A percentile compares a stretch with the other conserved stretches of the same genome.
These are phyloP conservation scores for Botrytis tulipae DNA, from an alignment of 2,329 filamentous ascomycete genomes.

Conservation along the genomic window DNA sequence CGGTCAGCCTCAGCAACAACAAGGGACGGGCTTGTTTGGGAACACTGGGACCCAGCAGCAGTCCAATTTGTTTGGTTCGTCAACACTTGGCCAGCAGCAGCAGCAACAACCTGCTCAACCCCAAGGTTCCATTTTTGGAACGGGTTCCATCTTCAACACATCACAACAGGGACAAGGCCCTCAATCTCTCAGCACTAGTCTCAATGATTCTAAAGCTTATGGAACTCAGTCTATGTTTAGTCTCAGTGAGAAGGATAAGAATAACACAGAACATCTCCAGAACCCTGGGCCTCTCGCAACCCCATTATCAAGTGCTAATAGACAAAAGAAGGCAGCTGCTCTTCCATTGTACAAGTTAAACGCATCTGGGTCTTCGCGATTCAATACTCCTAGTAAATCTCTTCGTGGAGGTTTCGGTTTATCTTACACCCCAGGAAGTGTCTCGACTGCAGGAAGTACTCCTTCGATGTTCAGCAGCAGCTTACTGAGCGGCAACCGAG, in stretches of 20 bases:
- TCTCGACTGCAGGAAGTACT: constrained; percentile 64
- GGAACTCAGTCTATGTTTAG: constrained; percentile 85
- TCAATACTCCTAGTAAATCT: constrained; percentile 75
- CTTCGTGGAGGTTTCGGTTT: constrained; percentile 79
- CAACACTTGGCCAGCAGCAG: constrained; percentile 32
- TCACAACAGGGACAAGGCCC: constrained; percentile 52
- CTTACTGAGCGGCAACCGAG: constrained; percentile 58
- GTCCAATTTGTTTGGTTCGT: constrained; percentile 37
- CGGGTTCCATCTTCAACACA: constrained; percentile 55
- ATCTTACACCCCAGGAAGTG: constrained; percentile 80
- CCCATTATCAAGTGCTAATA: constrained; percentile 70
- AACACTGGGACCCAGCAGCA: constrained; percentile 32
- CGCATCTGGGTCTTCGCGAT: constrained; percentile 67
- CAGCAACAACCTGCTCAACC: constrained; percentile 40
- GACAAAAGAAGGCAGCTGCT: constrained; percentile 75
- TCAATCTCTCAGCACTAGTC: constrained; percentile 71
- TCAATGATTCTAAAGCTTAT: constrained; percentile 83
- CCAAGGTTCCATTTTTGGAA: constrained; percentile 62
- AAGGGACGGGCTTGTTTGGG: constrained; percentile 52
- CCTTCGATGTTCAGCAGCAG: constrained; percentile 67
- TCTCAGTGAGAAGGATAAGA: constrained; percentile 64
- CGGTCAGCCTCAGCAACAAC: constrained; percentile 41
- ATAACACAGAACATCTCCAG: constrained; percentile 50
- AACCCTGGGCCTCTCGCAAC: constrained; percentile 91
- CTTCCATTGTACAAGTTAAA: constrained; percentile 86